These are phyloP conservation scores for Lodderomyces jiufengensis DNA, from an alignment of 1,139 yeast genomes.

Conservation along the genomic window DNA sequence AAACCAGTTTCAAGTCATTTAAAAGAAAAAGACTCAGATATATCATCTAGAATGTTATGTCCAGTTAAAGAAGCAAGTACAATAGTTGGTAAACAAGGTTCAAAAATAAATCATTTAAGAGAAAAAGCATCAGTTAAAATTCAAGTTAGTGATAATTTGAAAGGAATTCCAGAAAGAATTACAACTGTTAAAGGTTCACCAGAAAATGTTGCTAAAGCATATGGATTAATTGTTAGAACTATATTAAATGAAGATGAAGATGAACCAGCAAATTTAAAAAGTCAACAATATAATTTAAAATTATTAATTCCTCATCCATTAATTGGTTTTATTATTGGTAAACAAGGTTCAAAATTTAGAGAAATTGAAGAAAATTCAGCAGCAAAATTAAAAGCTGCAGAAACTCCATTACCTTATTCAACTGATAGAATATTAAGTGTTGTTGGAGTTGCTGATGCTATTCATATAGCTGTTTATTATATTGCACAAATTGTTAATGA, in stretches of 20 bases:
- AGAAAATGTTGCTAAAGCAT: conserved; percentile 79
- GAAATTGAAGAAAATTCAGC: conserved; percentile 85
- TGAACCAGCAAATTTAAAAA: conserved; percentile 53
- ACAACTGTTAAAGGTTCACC: conserved; percentile 73
- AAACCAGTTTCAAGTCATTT: conserved; percentile 23
- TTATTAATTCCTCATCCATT: conserved; percentile 74
- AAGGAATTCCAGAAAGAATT: conserved; percentile 74
- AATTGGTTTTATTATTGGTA: conserved; percentile 83
- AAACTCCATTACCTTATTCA: conserved; percentile 69
- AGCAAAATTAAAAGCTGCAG: conserved; percentile 75
- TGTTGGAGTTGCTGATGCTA: conserved; percentile 81
- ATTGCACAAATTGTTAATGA: conserved; percentile 65
- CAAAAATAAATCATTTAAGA: conserved; percentile 62
- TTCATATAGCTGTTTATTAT: conserved; percentile 79
- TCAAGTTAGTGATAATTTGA: conserved; percentile 73
- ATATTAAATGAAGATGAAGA: conserved; percentile 68
- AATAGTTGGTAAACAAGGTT: conserved; percentile 78
- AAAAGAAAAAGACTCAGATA: conserved; percentile 40
- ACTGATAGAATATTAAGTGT: conserved; percentile 75
- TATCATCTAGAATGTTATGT: conserved; percentile 70
- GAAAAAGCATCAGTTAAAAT: conserved; percentile 64
- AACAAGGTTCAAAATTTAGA: conserved; percentile 68
- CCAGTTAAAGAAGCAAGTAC: conserved; percentile 74
- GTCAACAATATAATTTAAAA: conserved; percentile 55
- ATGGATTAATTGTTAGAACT: conserved; percentile 68